Evolutionary conservation across 129 eudicot genomes (phyloP).

Genomic region (Oenanthe sinensis): DNA sequence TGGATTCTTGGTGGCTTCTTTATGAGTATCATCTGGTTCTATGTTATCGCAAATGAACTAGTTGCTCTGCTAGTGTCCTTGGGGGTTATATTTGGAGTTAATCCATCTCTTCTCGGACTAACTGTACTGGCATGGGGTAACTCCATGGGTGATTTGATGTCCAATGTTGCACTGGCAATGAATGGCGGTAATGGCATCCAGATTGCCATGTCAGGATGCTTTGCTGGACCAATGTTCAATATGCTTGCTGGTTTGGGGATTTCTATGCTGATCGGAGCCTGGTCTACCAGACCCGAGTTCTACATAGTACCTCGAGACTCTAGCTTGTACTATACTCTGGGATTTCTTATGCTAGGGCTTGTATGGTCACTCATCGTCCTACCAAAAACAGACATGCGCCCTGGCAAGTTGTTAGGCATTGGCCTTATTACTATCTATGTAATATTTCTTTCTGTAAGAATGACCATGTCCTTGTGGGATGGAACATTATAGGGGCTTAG

Average conservation of each 20-base stretch:
- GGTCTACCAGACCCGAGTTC: slow-evolving; percentile 44
- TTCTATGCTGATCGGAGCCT: slow-evolving; percentile 62
- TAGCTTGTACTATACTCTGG: slow-evolving; percentile 55
- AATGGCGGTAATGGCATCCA: slow-evolving; percentile 70
- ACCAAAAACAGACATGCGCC: slow-evolving; percentile 60
- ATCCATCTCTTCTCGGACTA: slow-evolving; percentile 64
- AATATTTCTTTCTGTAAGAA: slow-evolving; percentile 36
- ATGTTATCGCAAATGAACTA: slow-evolving; percentile 70
- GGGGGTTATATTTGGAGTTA: slow-evolving; percentile 55
- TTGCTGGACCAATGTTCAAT: slow-evolving; percentile 91
- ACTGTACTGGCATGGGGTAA: slow-evolving; percentile 92
- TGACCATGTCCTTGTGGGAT: slow-evolving; percentile 33
- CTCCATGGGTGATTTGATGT: slow-evolving; percentile 82
- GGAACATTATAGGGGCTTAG: slow-evolving; percentile 30
- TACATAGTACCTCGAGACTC: slow-evolving; percentile 47
- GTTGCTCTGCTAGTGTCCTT: slow-evolving; percentile 60
- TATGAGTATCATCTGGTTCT: slow-evolving; percentile 93
- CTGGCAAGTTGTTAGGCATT: slow-evolving; percentile 45
- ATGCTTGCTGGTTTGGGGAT: slow-evolving; percentile 69
- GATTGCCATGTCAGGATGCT: slow-evolving; percentile 81
- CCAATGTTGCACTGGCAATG: slow-evolving; percentile 63
- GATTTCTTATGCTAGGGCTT: slow-evolving; percentile 48
- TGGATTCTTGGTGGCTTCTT: slow-evolving; percentile 79
- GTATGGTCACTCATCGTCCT: slow-evolving; percentile 67
- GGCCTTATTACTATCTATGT: slow-evolving; percentile 61